Percentiles rank a stretch among this genome's conserved stretches.
These are phyloP conservation scores for Chytridium lagenaria DNA, from an alignment of 371 early-diverging fungal species.

Conservation along the genomic window DNA sequence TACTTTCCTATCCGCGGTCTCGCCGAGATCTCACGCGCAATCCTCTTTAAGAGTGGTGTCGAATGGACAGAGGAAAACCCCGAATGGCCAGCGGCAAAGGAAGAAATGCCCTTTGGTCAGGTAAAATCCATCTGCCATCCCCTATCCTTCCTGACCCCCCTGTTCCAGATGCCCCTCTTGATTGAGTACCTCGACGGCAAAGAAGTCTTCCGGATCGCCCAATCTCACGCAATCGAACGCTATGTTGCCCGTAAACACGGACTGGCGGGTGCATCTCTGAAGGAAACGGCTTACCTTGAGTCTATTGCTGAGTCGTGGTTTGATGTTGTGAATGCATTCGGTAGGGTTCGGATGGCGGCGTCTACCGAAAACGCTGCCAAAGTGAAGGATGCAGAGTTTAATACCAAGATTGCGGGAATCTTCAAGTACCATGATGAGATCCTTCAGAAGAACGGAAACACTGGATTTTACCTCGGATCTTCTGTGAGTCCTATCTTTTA, in stretches of 20 bases:
- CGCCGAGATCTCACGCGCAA: slow-evolving; percentile 45
- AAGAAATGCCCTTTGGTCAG: slow-evolving; percentile 55
- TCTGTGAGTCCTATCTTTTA: background rate
- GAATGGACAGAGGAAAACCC: slow-evolving; percentile 22
- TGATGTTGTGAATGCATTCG: background rate
- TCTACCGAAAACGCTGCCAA: background rate
- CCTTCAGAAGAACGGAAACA: slow-evolving; percentile 5
- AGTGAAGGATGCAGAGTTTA: no score
- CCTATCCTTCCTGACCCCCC: background rate
- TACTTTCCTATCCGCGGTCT: slow-evolving; percentile 51
- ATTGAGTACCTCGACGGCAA: slow-evolving; percentile 49
- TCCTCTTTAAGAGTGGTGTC: slow-evolving; percentile 30
- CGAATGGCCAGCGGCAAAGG: slow-evolving; percentile 41
- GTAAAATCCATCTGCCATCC: background rate
- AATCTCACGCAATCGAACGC: slow-evolving; percentile 57
- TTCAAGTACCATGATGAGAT: background rate
- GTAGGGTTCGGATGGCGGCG: background rate
- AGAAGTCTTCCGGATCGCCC: slow-evolving; percentile 47
- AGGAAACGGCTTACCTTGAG: slow-evolving; percentile 1
- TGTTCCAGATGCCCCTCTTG: slow-evolving; percentile 51
- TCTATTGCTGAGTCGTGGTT: slow-evolving; percentile 2
- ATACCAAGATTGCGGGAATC: background rate
- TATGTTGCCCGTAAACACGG: slow-evolving; percentile 52
- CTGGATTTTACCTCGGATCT: background rate
- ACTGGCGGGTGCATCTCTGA: background rate